A percentile compares a stretch with the other conserved stretches of the same genome.
phyloP scores from a whole-genome alignment of 345 rosid genomes.

The Linum trigynum region DNA sequence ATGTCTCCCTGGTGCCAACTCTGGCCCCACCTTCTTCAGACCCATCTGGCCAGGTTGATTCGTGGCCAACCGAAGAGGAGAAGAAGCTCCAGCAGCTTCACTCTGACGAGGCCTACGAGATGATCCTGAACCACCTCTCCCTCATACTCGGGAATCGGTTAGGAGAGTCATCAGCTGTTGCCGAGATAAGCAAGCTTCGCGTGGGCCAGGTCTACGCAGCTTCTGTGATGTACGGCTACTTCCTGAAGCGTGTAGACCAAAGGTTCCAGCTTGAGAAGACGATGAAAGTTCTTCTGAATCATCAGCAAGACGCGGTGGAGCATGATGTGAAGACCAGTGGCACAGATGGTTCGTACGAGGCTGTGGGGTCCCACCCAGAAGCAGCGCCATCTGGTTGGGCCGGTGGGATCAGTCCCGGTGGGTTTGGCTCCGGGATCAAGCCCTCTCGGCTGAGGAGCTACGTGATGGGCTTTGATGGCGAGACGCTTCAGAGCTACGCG shows the following conservation, averaged over 20 bases:
- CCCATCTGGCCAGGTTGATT: conserved; percentile 50
- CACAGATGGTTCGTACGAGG: conserved; percentile 22
- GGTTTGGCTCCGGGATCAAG: conserved; percentile 50
- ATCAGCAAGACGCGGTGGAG: conserved; percentile 22
- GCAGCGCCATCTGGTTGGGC: conserved; percentile 22
- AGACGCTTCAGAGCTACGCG: conserved; percentile 86
- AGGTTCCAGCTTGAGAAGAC: conserved; percentile 95
- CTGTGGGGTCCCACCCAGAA: conserved; percentile 53
- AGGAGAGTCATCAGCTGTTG: conserved; percentile 47
- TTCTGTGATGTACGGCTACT: conserved; percentile 93
- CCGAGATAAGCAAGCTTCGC: conserved; percentile 74
- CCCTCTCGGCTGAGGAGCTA: conserved; percentile 62
- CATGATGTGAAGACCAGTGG: conserved; percentile 25
- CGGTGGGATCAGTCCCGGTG: conserved; percentile 47
- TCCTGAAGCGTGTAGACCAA: conserved; percentile 85
- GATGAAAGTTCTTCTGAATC: conserved; percentile 72
- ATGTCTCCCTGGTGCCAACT: conserved; percentile 64
- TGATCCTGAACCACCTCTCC: conserved; percentile 91
- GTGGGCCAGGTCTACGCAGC: conserved; percentile 99
- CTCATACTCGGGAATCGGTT: conserved; percentile 67
- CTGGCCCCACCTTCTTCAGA: conserved; percentile 40
- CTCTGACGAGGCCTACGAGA: conserved; percentile 81
- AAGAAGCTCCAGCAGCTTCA: conserved; percentile 65
- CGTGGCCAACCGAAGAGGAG: conserved; percentile 60
- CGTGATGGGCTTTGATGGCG: conserved; percentile 89